These are phyloP conservation scores for Heracleum sosnowskyi DNA, from an alignment of 129 eudicot genomes.

Conservation along the genomic window DNA sequence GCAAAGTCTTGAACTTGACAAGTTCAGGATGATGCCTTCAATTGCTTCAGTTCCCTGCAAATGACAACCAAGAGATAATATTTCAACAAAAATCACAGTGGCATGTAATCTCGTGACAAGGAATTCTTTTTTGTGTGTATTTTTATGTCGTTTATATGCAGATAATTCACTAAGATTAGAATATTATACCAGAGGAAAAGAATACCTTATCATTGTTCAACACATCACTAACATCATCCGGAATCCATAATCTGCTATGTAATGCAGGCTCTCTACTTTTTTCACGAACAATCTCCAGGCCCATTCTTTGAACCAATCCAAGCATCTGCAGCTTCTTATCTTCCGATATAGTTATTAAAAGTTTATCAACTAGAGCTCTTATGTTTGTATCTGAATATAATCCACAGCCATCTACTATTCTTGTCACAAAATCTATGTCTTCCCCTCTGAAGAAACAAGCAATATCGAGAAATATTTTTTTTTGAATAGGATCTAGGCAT, in stretches of 20 bases:
- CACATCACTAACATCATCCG: conserved; percentile 1
- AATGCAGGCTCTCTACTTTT: neutral
- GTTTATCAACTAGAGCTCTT: neutral
- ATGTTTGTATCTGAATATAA: neutral
- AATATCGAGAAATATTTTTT: neutral
- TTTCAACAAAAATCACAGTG: too few species aligned
- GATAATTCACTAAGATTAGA: neutral
- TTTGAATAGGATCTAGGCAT: neutral
- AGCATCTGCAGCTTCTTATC: conserved; percentile 4
- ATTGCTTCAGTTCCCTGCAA: conserved; percentile 10
- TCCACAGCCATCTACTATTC: conserved; percentile 1
- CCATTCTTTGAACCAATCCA: conserved; percentile 11
- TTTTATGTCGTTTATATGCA: neutral
- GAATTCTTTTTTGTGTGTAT: too few species aligned
- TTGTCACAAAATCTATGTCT: neutral
- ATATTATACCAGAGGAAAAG: neutral
- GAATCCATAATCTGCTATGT: conserved; percentile 11
- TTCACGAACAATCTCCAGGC: conserved; percentile 12
- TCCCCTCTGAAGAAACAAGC: conserved; percentile 9
- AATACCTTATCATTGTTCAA: conserved; percentile 6
- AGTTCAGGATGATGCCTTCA: conserved; percentile 4
- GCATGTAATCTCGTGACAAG: neutral
- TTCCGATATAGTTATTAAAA: neutral
- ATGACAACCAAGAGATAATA: neutral
- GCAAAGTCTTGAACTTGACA: neutral